These are phyloP conservation scores for Aureobasidium leucospermi DNA, from an alignment of 2,329 filamentous ascomycete species.

Conservation along the genomic window DNA sequence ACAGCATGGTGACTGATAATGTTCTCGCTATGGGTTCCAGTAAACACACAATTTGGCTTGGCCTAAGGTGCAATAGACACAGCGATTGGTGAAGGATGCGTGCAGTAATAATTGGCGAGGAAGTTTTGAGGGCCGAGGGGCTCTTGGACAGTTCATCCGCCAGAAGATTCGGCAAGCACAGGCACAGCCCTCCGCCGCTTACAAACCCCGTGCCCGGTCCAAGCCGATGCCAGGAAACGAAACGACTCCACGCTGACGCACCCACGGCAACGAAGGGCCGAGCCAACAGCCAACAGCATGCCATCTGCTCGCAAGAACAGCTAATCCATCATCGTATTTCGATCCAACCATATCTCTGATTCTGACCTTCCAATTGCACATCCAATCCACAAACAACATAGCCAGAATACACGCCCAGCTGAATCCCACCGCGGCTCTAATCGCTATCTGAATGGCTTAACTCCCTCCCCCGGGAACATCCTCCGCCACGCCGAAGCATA, in stretches of 20 bases:
- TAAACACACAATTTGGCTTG: background rate
- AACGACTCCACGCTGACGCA: slow-evolving; percentile 11
- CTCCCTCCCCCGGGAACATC: background rate
- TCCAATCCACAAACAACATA: background rate
- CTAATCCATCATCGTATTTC: background rate
- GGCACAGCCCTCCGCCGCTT: background rate
- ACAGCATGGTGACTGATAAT: background rate
- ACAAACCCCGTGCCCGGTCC: background rate
- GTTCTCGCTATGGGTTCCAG: background rate
- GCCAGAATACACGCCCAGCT: background rate
- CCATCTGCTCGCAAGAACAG: background rate
- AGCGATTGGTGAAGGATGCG: background rate
- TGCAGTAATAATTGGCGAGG: background rate
- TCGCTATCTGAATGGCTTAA: background rate
- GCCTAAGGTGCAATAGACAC: background rate
- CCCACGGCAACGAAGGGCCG: background rate
- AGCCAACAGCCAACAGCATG: background rate
- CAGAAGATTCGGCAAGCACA: slow-evolving; percentile 2
- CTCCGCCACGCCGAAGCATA: slow-evolving; percentile 11
- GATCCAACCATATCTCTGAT: background rate
- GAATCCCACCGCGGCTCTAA: background rate
- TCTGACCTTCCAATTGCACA: background rate
- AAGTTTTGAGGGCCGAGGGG: background rate
- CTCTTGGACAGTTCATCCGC: background rate
- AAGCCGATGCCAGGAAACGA: slow-evolving; percentile 6